phyloP scores from a whole-genome alignment of 1,284 basidiomycete genomes.

The Sphagnurus paluster region DNA sequence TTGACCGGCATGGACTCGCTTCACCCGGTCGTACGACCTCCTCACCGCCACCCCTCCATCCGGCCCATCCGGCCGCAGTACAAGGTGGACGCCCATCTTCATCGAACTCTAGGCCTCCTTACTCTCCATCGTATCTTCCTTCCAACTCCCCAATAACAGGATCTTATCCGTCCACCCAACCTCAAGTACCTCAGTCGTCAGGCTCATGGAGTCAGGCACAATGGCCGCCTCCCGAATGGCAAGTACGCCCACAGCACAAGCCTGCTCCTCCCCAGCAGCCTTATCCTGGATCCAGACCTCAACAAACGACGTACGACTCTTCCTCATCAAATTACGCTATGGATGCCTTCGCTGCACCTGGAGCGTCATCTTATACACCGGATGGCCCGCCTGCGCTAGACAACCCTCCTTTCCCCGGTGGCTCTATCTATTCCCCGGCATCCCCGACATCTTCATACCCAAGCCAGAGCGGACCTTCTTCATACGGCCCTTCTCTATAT shows the following conservation, averaged over 20 bases:
- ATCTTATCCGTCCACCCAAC: conserved; percentile 4
- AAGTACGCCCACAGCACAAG: conserved; percentile 22
- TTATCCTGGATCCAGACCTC: conserved; percentile 24
- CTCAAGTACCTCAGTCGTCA: conserved; percentile 14
- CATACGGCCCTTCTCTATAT: conserved; percentile 8
- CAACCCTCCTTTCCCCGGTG: conserved; percentile 18
- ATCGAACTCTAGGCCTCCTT: conserved; percentile 18
- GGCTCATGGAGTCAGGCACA: conserved; percentile 35
- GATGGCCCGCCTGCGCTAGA: conserved; percentile 11
- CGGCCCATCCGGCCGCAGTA: conserved; percentile 19
- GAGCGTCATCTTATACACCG: conserved; percentile 4
- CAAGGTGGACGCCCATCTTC: conserved; percentile 7
- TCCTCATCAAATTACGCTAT: conserved; percentile 4
- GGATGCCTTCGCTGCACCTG: no score
- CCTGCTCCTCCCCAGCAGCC: conserved; percentile 19
- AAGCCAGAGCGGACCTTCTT: conserved; percentile 10
- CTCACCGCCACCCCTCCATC: conserved; percentile 26
- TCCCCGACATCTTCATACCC: conserved; percentile 10
- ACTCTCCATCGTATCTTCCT: conserved; percentile 12
- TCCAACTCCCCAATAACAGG: conserved; percentile 4
- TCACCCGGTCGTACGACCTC: conserved; percentile 10
- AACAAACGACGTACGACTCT: conserved; percentile 16
- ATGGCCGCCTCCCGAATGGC: conserved; percentile 53
- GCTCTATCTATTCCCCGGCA: conserved; percentile 10
- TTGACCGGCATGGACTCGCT: conserved; percentile 32